A percentile compares a stretch with the other conserved stretches of the same genome.
These are phyloP conservation scores for Paecilomyces niveus DNA, from an alignment of 2,329 filamentous ascomycete genomes.

Conservation along the genomic window DNA sequence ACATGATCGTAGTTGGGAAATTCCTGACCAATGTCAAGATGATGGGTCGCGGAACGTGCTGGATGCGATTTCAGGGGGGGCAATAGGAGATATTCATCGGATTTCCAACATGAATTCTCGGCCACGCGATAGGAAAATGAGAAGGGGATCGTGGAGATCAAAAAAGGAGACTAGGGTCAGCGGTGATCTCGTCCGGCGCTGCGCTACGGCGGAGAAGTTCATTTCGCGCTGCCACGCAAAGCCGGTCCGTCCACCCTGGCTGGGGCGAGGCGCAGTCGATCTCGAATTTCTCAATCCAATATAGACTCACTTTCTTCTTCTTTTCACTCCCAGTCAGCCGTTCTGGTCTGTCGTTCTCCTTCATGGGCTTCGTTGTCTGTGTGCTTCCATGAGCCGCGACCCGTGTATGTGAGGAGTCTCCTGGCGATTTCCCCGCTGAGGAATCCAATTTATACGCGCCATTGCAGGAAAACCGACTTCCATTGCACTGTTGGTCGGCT, in stretches of 20 bases:
- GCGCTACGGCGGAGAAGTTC: not conserved
- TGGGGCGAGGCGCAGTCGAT: not conserved
- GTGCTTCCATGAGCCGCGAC: not conserved
- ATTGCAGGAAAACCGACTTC: not conserved
- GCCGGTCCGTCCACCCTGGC: not conserved
- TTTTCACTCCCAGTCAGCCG: not conserved
- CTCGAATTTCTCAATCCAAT: not conserved
- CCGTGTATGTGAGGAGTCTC: not conserved
- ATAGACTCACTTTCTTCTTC: not conserved
- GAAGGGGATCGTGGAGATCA: not conserved
- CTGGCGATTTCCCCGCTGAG: not conserved
- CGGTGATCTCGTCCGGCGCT: not conserved
- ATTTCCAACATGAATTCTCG: not conserved
- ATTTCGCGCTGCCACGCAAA: not conserved
- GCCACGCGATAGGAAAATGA: not conserved
- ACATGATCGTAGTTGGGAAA: not conserved
- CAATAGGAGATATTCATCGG: not conserved
- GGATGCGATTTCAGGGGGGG: not conserved
- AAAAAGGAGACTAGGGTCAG: not conserved
- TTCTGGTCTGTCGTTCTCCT: not conserved
- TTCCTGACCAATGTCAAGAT: not conserved
- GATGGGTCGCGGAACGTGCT: not conserved
- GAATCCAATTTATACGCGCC: not conserved
- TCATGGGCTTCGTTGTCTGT: not conserved
- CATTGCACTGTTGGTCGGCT: not conserved